Conservation (phyloP, 306 rosid genomes). For the Trifolium pratense region DNA sequence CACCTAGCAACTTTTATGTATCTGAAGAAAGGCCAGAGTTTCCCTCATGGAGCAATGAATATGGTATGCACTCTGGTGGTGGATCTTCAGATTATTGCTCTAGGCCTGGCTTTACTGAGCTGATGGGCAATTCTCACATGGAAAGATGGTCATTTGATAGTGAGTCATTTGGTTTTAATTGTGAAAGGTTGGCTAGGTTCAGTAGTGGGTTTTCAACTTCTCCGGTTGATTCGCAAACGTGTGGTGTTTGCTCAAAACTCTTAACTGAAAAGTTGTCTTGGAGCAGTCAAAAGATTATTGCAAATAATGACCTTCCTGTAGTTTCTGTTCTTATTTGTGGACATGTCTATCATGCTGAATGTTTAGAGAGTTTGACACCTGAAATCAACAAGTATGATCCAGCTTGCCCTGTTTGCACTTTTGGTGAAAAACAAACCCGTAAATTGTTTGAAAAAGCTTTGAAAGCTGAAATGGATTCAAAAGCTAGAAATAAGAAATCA, state of each 20-base stretch:
- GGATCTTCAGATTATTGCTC: slow-evolving; percentile 93
- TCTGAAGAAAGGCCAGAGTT: slow-evolving; percentile 69
- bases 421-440: slow-evolving; percentile 74
- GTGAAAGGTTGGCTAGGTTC: slow-evolving; percentile 66
- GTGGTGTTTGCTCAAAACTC: slow-evolving; percentile 67
- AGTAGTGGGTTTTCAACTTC: slow-evolving; percentile 61
- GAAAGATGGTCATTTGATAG: slow-evolving; percentile 90
- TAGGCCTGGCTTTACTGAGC: slow-evolving; percentile 79
- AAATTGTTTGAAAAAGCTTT: slow-evolving; percentile 72
- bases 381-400: slow-evolving; percentile 86
- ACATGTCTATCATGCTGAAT: slow-evolving; percentile 89
- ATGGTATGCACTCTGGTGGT: slow-evolving; percentile 57
- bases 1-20: slow-evolving; percentile 57
- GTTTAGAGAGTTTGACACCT: slow-evolving; percentile 82
- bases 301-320: slow-evolving; percentile 62
- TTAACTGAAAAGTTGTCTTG: slow-evolving; percentile 63
- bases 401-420: slow-evolving; percentile 80
- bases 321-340: slow-evolving; percentile 87
- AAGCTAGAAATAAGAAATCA: slow-evolving; percentile 67
- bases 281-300: slow-evolving; percentile 64
- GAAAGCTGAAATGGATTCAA: slow-evolving; percentile 77
- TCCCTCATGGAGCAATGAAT: slow-evolving; percentile 71
- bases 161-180: slow-evolving; percentile 70
- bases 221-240: slow-evolving; percentile 66
- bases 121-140: slow-evolving; percentile 66